Evolutionary conservation across 1,284 basidiomycete species (phyloP).

Genomic region (Apiotrichum gamsii): DNA sequence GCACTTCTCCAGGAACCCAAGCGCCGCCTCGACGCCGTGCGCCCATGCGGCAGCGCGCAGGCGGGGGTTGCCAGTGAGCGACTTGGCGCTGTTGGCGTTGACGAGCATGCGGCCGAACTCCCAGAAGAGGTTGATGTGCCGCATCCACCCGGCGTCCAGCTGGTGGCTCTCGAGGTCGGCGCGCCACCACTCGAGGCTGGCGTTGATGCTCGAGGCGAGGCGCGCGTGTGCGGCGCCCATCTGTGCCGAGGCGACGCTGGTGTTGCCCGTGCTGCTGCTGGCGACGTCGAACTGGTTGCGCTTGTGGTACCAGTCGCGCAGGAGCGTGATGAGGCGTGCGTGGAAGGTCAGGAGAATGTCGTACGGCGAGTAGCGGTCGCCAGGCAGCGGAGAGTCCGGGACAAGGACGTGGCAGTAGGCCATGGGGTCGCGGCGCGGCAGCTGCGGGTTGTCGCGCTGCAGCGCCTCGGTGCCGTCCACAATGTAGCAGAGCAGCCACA

Average conservation of each 20-base stretch:
- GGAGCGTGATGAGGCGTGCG: constrained; percentile 30
- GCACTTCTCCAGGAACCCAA: constrained; percentile 29
- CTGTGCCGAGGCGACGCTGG: background rate
- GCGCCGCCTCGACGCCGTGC: constrained; percentile 22
- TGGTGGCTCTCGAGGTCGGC: constrained; percentile 19
- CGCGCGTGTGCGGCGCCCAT: constrained; percentile 2
- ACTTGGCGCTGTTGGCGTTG: constrained; percentile 24
- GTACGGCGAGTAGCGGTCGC: constrained; percentile 14
- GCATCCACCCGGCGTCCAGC: constrained; percentile 8
- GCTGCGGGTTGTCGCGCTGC: constrained; percentile 16
- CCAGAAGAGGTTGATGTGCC: constrained; percentile 29
- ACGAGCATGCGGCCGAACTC: constrained; percentile 32
- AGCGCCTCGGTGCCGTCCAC: constrained; percentile 32
- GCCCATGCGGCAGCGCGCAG: constrained; percentile 8
- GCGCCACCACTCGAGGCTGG: constrained; percentile 27
- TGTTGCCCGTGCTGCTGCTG: background rate
- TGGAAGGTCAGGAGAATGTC: constrained; percentile 38
- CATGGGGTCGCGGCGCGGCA: constrained; percentile 20
- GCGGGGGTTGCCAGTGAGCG: constrained; percentile 12
- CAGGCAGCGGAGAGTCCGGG: constrained; percentile 12
- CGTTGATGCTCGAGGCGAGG: constrained; percentile 23
- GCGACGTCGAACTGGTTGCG: constrained; percentile 6
- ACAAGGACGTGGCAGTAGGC: constrained; percentile 24
- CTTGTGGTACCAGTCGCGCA: constrained; percentile 28
- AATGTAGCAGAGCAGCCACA: constrained; percentile 42